Evolutionary conservation across 163 green algal species (phyloP).

Genomic region (Scenedesmus sp.): DNA sequence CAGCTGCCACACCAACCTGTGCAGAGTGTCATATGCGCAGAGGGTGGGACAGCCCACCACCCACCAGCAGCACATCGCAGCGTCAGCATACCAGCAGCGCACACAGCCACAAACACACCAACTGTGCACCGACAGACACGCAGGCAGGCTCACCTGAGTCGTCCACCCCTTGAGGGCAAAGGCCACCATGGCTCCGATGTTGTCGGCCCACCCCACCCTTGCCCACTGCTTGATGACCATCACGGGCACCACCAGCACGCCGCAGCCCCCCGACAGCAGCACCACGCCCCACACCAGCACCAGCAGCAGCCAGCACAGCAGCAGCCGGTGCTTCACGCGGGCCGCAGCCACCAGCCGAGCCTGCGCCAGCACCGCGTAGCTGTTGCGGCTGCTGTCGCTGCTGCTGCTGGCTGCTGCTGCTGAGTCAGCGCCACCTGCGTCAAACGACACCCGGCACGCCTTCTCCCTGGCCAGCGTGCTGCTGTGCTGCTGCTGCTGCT

Average conservation of each 20-base stretch:
- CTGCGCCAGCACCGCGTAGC: not conserved
- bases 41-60: too few relatives aligned
- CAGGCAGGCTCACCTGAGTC: not conserved
- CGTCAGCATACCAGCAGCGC: not conserved
- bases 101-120: not conserved
- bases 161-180: constrained; percentile 7
- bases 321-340: not conserved
- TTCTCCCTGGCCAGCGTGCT: not conserved
- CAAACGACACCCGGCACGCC: not conserved
- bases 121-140: not conserved
- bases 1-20: too few relatives aligned
- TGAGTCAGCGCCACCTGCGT: not conserved
- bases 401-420: not conserved
- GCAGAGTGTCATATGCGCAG: too few relatives aligned
- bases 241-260: not conserved
- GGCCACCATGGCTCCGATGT: not conserved
- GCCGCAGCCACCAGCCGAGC: not conserved
- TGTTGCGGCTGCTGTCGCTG: not conserved
- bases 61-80: too few relatives aligned
- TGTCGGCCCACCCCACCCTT: not conserved
- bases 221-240: not conserved
- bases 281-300: not conserved
- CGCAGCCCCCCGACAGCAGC: not conserved
- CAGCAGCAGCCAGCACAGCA: not conserved
- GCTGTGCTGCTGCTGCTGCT: constrained; percentile 15